Evolutionary conservation across 306 rosid species (phyloP).

Genomic region (Cajanus cajan): DNA sequence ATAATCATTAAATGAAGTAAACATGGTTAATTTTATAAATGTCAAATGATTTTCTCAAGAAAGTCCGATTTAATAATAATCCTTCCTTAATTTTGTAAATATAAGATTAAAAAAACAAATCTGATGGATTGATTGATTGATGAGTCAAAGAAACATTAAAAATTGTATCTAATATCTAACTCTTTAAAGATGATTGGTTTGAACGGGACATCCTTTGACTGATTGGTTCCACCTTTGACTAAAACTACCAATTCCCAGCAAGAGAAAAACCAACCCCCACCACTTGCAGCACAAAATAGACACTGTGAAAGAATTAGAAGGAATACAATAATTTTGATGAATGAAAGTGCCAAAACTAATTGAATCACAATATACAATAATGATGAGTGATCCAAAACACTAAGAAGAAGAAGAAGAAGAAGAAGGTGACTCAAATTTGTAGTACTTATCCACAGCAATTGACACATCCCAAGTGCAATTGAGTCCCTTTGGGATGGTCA

Average conservation of each 20-base stretch:
- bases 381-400: neutral
- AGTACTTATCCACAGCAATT: conserved; percentile 87
- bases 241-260: conserved; percentile 25
- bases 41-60: too few relatives aligned
- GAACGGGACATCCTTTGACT: conserved; percentile 58
- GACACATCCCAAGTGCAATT: conserved; percentile 99
- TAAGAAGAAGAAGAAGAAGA: conserved; percentile 10
- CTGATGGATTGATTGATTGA: conserved; percentile 28
- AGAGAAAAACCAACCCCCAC: neutral
- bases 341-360: neutral
- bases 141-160: conserved; percentile 65
- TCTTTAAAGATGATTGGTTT: conserved; percentile 39
- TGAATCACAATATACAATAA: neutral
- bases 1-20: neutral
- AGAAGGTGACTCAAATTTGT: conserved; percentile 75
- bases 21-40: neutral
- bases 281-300: neutral
- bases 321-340: neutral
- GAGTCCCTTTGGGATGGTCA: conserved; percentile 80
- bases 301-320: conserved; percentile 26
- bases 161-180: conserved; percentile 21
- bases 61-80: too few relatives aligned
- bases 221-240: conserved; percentile 45
- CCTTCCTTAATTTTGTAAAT: too few relatives aligned
- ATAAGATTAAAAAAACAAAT: neutral